Base-by-base conservation (phyloP, 306 rosid genomes). In the Sicyos baderoa region DNA sequence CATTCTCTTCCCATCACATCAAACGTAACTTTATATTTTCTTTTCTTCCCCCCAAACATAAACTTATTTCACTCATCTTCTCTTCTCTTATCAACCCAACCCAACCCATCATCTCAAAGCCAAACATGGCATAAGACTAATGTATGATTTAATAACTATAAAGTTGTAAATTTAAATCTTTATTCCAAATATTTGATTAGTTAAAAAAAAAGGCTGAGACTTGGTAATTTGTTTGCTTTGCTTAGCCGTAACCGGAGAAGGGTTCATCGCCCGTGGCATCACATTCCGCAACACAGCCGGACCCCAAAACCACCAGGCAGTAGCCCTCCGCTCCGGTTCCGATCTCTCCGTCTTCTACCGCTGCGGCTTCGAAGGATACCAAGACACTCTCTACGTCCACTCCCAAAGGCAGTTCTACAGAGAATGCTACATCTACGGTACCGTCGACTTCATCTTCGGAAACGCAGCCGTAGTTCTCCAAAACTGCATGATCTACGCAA, bases 351-450 rank as follows among this genome's bases (percentile, higher is more conserved):
- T 48, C 5, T 76, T 69, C 53, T 62, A 35, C 57, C 29, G 55
- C 1, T 76, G 72, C 55, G 50, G 79, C 4, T 76, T 76, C 27
- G 76, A 76, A n/a, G 79, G 79, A 9, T 69, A 76, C 47, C 79
- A 76, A 76, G 79, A 76, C 67, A 76, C 79, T 5, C 66, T 76
- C 44, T 76, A 69, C 32, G 42, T 4, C 12, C 71, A 57, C n/a
- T 70, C 76, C 0, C 54, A 70, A 14, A 23, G 72, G 35, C 79
- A 76, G 25, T 76, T 76, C 29, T 70, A 60, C 6, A 40, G 57
- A n/a, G 79, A 70, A 25, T 76, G 79, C 19, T 29, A 76, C 63
- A 71, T 76, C 1, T 76, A 76, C 18, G 76, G 79, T 2, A 76
- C 65, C 0, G 66, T 70, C 0, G 79, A 76, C 21, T 76, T 76